A percentile compares a stretch with the other conserved stretches of the same genome.
These are phyloP conservation scores for Begonia loranthoides DNA, from an alignment of 306 rosid genomes.

Conservation along the genomic window DNA sequence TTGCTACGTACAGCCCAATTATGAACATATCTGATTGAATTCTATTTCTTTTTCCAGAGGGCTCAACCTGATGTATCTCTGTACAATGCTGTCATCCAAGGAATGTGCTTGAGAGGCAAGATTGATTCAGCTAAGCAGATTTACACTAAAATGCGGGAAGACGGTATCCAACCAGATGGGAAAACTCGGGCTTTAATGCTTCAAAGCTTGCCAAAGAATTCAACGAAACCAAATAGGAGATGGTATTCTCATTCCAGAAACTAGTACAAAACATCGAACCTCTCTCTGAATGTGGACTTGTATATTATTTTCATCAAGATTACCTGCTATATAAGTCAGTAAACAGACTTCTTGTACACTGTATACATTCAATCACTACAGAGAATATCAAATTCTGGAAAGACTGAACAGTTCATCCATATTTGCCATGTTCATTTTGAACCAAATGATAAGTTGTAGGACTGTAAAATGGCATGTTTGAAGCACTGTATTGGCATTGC, in stretches of 20 bases:
- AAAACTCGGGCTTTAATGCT: constrained; percentile 69
- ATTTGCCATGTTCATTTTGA: no score
- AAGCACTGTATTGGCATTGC: no score
- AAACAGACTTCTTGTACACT: no score
- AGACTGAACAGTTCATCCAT: no score
- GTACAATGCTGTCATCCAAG: constrained; percentile 68
- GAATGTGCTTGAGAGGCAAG: constrained; percentile 59
- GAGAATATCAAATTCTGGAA: no score
- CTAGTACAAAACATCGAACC: neutral
- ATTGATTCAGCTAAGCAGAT: constrained; percentile 41
- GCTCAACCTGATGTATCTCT: constrained; percentile 37
- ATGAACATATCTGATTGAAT: neutral
- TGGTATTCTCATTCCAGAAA: constrained; percentile 17
- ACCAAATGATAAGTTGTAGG: no score
- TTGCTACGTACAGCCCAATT: neutral
- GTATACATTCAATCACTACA: no score
- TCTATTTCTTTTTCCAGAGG: constrained; percentile 23
- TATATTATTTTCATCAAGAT: no score
- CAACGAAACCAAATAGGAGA: constrained; percentile 9
- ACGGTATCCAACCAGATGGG: constrained; percentile 48
- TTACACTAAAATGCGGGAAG: constrained; percentile 40
- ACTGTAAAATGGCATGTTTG: no score
- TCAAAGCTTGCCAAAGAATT: constrained; percentile 23
- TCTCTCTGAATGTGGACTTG: no score
- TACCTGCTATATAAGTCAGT: no score